Conservation (phyloP, 2,329 filamentous ascomycete species). For the Colletotrichum chrysophilum region DNA sequence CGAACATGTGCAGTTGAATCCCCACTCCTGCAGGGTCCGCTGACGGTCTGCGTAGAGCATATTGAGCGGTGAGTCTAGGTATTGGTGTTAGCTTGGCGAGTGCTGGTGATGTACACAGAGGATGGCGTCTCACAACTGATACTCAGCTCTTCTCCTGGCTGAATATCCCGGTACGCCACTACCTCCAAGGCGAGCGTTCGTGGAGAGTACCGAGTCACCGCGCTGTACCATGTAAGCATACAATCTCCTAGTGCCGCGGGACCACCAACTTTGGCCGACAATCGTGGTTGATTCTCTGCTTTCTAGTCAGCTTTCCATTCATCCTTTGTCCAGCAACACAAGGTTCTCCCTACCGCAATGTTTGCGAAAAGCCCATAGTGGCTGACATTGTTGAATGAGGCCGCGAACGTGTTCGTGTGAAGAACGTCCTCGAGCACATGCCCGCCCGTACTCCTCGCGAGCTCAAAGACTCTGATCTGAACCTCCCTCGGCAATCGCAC, state of each 20-base stretch:
- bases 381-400: conserved; percentile 24
- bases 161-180: conserved; percentile 36
- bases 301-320: too few species aligned
- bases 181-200: conserved; percentile 35
- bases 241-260: too few species aligned
- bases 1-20: conserved; percentile 31
- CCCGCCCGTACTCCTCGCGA: conserved; percentile 34
- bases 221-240: conserved; percentile 22
- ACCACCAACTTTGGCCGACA: conserved; percentile 38
- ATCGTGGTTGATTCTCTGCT: conserved; percentile 38
- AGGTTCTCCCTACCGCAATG: conserved; percentile 24
- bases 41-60: conserved; percentile 28
- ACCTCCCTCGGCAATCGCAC: conserved; percentile 28
- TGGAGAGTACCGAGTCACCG: conserved; percentile 35
- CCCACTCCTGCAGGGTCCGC: conserved; percentile 27
- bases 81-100: background rate
- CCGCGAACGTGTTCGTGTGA: conserved; percentile 38
- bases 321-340: background rate
- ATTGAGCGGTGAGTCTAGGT: conserved; percentile 29
- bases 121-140: conserved; percentile 34
- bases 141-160: conserved; percentile 38
- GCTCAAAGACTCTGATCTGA: conserved; percentile 25
- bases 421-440: conserved; percentile 37
- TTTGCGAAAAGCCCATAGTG: conserved; percentile 37
- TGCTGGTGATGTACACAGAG: background rate